Conservation (phyloP, 768 basidiomycete species). For the Pleurotus pulmonarius region DNA sequence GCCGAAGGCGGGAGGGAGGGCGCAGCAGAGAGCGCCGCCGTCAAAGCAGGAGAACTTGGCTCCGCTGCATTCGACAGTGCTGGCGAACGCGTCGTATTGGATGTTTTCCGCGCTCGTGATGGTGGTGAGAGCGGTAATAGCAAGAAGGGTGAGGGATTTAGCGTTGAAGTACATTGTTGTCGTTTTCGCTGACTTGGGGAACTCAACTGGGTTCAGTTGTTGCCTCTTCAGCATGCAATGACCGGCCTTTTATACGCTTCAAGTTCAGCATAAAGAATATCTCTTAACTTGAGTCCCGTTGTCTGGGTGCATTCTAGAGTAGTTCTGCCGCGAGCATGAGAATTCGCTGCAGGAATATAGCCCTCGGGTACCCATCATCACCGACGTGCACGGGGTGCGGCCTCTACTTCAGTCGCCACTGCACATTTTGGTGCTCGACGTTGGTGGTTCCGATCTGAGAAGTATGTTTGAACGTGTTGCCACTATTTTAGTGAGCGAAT, state of each 20-base stretch:
- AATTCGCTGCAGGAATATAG: too few relatives aligned
- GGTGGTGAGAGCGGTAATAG: not conserved
- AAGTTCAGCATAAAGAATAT: too few relatives aligned
- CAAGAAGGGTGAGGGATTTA: not conserved
- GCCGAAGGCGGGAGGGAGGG: slow-evolving; percentile 13
- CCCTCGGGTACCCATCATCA: too few relatives aligned
- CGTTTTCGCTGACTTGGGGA: not conserved
- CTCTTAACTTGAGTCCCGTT: too few relatives aligned
- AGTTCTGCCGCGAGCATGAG: too few relatives aligned
- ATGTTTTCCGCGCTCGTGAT: not conserved
- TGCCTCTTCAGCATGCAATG: not conserved
- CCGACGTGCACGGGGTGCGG: too few relatives aligned
- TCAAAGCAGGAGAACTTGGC: slow-evolving; percentile 12
- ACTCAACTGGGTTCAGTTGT: not conserved
- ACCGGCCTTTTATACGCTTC: not conserved
- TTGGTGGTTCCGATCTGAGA: too few relatives aligned
- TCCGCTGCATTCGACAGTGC: slow-evolving; percentile 11
- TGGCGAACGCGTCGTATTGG: slow-evolving; percentile 10
- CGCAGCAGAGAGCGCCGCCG: slow-evolving; percentile 13
- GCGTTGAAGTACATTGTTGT: not conserved
- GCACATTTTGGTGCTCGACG: too few relatives aligned
- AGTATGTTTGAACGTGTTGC: too few relatives aligned
- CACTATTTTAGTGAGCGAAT: too few relatives aligned
- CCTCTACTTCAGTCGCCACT: too few relatives aligned
- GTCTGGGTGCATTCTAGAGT: too few relatives aligned